Evolutionary conservation across 768 basidiomycete genomes (phyloP), one percentile per base, ranked within the genome.

Genomic region (Xerocomellus intermedius): DNA sequence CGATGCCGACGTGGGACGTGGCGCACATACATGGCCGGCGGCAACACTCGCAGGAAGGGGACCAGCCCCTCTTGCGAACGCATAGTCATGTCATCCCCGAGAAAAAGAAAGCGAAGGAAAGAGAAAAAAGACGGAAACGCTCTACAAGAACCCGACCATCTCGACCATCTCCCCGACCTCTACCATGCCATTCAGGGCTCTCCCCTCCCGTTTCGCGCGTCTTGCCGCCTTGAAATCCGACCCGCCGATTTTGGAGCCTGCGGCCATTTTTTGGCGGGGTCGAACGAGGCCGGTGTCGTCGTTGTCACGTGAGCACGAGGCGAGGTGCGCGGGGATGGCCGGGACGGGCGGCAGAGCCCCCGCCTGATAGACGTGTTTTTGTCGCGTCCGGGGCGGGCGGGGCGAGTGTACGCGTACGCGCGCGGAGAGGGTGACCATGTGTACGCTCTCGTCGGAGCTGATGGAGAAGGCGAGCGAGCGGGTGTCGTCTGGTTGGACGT

Each of bases 141-240:
- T 26, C 39, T 46, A 50, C 61, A 63, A 10, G 49, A 71, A 71
- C 7, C 69, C 69, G 5, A 71, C 60, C 69, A 71, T 71, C 57
- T 69, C 68, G 12, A 71, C 30, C 48, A 61, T 5, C 50, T 69
- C 61, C 2, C 68, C 61, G 0, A 56, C 57, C 16, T 64, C 63
- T 0, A 37, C 60, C 22, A 42, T n/a, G 4, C 56, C 53, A 1
- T 52, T 41, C 8, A 10, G 41, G 0, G 21, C 0, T 44, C 39
- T 64, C 4, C 65, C 63, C 24, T 69, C 67, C 12, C 65, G 61
- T 28, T 69, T 69, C 5, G 69, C 65, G 13, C 63, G 59, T 4
- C 63, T 47, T 2, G 67, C 67, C 0, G 69, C 63, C 50, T 69
- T 69, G 61, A 69, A 69, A 0, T 71, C 69, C 4, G 67, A 33